Percentiles rank a stretch among this genome's conserved stretches.
Conservation (phyloP, 306 rosid genomes). For the Begonia masoniana region DNA sequence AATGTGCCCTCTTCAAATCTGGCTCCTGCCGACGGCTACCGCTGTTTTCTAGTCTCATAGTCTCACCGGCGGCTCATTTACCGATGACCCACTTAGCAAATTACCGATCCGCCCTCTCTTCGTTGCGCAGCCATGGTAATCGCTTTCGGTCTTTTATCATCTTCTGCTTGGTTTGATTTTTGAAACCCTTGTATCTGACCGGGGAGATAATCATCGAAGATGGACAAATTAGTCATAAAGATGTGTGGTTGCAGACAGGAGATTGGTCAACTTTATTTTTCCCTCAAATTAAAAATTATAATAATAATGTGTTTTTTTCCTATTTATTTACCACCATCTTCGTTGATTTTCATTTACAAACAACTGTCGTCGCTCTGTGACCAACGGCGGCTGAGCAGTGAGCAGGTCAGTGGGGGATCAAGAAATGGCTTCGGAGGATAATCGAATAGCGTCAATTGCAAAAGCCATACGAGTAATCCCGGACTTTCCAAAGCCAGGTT, state of each 20-base stretch:
- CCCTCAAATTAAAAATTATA: neutral
- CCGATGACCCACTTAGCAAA: conserved; percentile 6
- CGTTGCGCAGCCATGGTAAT: conserved; percentile 23
- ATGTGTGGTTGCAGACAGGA: no score
- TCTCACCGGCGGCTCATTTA: neutral
- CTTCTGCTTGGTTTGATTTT: no score
- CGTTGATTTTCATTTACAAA: neutral
- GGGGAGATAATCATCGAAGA: no score
- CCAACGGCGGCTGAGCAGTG: conserved; percentile 21
- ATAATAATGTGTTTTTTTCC: neutral
- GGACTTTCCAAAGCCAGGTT: conserved; percentile 88
- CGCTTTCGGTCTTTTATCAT: neutral
- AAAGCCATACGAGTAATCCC: conserved; percentile 85
- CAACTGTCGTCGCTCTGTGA: conserved; percentile 6
- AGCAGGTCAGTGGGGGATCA: conserved; percentile 15
- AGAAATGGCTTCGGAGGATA: conserved; percentile 64
- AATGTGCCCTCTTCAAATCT: conserved; percentile 1
- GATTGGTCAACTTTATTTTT: neutral
- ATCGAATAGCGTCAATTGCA: conserved; percentile 53
- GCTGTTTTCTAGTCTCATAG: neutral
- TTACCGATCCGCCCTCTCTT: conserved; percentile 8
- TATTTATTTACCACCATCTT: neutral
- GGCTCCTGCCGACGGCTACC: neutral
- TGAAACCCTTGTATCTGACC: no score
- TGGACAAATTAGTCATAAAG: no score